Conservation (phyloP, 306 rosid species). For the Castanopsis chinensis region DNA sequence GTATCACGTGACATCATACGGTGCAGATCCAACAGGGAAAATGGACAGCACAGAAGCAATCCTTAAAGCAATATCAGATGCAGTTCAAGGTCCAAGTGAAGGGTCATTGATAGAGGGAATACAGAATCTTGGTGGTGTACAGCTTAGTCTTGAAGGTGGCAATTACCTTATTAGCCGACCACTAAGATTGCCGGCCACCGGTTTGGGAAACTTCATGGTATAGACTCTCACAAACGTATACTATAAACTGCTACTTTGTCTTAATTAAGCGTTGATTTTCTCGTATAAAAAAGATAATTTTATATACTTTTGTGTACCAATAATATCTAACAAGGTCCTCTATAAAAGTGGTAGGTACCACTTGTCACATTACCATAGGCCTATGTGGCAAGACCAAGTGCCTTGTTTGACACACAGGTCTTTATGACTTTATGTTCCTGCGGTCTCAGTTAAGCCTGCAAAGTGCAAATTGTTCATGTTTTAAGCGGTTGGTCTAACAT, state of each 20-base stretch:
- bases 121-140: slow-evolving; percentile 72
- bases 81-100: slow-evolving; percentile 29
- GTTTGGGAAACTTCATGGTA: slow-evolving; percentile 83
- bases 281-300: not conserved
- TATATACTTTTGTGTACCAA: not conserved
- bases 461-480: not conserved
- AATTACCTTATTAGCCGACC: slow-evolving; percentile 57
- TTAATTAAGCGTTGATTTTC: not conserved
- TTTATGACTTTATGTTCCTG: not conserved
- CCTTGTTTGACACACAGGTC: not conserved
- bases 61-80: slow-evolving; percentile 62
- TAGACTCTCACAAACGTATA: not conserved
- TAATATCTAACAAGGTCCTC: slow-evolving; percentile 8
- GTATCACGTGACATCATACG: slow-evolving; percentile 64
- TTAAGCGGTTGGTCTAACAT: slow-evolving; percentile 28
- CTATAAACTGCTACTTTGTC: slow-evolving; percentile 6
- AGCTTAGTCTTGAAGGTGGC: slow-evolving; percentile 80
- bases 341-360: not conserved
- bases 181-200: slow-evolving; percentile 47
- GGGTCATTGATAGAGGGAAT: slow-evolving; percentile 61
- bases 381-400: slow-evolving; percentile 1
- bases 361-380: slow-evolving; percentile 15
- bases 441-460: not conserved
- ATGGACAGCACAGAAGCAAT: slow-evolving; percentile 74
- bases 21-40: slow-evolving; percentile 83